Percentiles rank a stretch among this genome's conserved stretches.
phyloP scores from a whole-genome alignment of 2,329 filamentous ascomycete genomes.

The Ambrosiella beaveri region DNA sequence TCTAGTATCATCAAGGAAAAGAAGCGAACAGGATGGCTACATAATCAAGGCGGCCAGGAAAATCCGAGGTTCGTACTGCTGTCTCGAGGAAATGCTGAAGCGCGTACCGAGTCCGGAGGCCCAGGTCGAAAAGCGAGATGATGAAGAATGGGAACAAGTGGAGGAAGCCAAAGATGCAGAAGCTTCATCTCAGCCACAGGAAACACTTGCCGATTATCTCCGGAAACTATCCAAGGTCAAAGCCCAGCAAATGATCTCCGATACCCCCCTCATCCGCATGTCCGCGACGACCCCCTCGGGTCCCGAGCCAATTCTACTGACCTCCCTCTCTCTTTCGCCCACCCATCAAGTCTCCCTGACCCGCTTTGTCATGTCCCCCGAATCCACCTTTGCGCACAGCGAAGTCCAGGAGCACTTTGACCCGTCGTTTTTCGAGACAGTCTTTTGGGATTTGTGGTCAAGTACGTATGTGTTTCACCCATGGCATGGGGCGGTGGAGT shows the following conservation, averaged over 20 bases:
- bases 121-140: not conserved
- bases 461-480: constrained; percentile 22
- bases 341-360: constrained; percentile 16
- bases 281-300: not conserved
- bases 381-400: constrained; percentile 18
- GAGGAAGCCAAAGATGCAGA: not conserved
- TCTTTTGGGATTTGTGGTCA: constrained; percentile 23
- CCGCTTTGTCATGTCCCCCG: constrained; percentile 18
- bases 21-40: constrained; percentile 19
- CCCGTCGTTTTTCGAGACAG: constrained; percentile 20
- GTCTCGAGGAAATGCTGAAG: constrained; percentile 17
- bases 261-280: constrained; percentile 8
- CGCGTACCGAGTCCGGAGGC: constrained; percentile 8
- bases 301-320: constrained; percentile 9
- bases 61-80: constrained; percentile 20
- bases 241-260: not conserved
- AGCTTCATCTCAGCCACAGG: not conserved
- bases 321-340: constrained; percentile 9
- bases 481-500: constrained; percentile 22
- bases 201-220: constrained; percentile 11
- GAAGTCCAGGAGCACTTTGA: constrained; percentile 15
- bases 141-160: not conserved
- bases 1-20: constrained; percentile 18
- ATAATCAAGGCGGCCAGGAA: constrained; percentile 21
- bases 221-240: constrained; percentile 3